Evolutionary conservation across 106 monocot species (phyloP).

Genomic region (Allium fistulosum): DNA sequence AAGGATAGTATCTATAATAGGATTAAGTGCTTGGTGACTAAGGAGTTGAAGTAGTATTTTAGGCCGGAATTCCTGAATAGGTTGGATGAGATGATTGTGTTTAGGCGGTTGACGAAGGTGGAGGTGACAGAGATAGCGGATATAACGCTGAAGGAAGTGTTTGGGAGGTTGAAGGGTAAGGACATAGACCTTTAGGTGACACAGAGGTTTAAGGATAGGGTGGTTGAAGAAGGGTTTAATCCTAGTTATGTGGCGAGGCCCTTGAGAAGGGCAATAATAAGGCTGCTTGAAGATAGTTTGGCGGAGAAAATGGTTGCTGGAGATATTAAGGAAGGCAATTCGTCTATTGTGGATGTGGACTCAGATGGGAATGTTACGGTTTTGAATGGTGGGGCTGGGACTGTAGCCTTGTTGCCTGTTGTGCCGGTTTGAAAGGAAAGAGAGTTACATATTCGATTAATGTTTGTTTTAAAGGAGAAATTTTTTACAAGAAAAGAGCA

Average conservation of each 20-base stretch:
- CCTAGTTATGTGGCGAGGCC: conserved; percentile 8
- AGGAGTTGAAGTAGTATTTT: conserved; percentile 80
- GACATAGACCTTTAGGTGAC: conserved; percentile 62
- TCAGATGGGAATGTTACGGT: conserved; percentile 20
- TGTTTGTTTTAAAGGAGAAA: no score
- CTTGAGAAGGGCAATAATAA: conserved; percentile 18
- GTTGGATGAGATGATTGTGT: conserved; percentile 75
- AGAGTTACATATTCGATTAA: no score
- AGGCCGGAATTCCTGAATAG: conserved; percentile 74
- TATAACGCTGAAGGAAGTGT: conserved; percentile 71
- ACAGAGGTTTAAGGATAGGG: conserved; percentile 54
- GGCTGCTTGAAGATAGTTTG: conserved; percentile 12
- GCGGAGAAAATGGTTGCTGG: conserved; percentile 15
- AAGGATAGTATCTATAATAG: conserved; percentile 65
- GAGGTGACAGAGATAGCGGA: conserved; percentile 79
- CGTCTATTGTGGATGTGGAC: conserved; percentile 18
- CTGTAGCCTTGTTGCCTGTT: conserved; percentile 5
- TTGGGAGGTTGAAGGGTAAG: conserved; percentile 44
- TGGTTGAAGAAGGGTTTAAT: conserved; percentile 66
- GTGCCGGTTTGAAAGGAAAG: neutral
- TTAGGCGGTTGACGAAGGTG: conserved; percentile 61
- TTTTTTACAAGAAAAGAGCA: no score
- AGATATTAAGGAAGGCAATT: conserved; percentile 23
- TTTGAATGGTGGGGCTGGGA: conserved; percentile 13
- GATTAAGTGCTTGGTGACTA: conserved; percentile 61